A percentile compares a stretch with the other conserved stretches of the same genome.
These are phyloP conservation scores for Rhizopogon vesiculosus DNA, from an alignment of 768 basidiomycete species.

Conservation along the genomic window DNA sequence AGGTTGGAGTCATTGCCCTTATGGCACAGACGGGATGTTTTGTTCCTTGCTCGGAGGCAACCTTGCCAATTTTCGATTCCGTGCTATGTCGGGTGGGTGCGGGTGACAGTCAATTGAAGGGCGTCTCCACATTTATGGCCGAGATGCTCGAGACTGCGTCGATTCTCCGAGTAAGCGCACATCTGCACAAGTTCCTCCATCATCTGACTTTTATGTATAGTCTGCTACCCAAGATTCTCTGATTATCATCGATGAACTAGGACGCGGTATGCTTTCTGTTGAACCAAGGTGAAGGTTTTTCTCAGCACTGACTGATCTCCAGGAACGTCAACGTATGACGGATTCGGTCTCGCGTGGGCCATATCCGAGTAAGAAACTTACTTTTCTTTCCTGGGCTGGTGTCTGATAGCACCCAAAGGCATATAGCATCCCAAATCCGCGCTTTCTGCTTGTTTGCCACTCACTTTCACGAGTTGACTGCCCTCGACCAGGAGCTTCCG, in stretches of 20 bases:
- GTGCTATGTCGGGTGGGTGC: conserved; percentile 95
- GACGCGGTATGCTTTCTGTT: conserved; percentile 53
- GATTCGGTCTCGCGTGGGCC: conserved; percentile 97
- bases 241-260: conserved; percentile 96
- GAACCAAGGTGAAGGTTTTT: not conserved
- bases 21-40: conserved; percentile 97
- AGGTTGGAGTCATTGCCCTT: conserved; percentile 92
- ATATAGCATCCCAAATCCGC: conserved; percentile 88
- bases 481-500: conserved; percentile 77
- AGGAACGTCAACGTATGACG: conserved; percentile 97
- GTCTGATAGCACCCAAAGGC: conserved; percentile 38
- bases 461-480: conserved; percentile 96
- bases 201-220: conserved; percentile 32
- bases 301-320: conserved; percentile 9
- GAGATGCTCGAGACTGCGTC: conserved; percentile 99
- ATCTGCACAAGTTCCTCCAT: too few species aligned
- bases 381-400: not conserved
- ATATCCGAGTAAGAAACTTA: conserved; percentile 78
- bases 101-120: conserved; percentile 95
- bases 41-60: conserved; percentile 86
- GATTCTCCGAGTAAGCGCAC: conserved; percentile 67
- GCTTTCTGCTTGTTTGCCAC: conserved; percentile 97
- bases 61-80: conserved; percentile 91
- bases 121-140: conserved; percentile 98
- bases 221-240: conserved; percentile 89